Conservation (phyloP, 2,329 filamentous ascomycete species). For the Aspergillus fumigatiaffinis region DNA sequence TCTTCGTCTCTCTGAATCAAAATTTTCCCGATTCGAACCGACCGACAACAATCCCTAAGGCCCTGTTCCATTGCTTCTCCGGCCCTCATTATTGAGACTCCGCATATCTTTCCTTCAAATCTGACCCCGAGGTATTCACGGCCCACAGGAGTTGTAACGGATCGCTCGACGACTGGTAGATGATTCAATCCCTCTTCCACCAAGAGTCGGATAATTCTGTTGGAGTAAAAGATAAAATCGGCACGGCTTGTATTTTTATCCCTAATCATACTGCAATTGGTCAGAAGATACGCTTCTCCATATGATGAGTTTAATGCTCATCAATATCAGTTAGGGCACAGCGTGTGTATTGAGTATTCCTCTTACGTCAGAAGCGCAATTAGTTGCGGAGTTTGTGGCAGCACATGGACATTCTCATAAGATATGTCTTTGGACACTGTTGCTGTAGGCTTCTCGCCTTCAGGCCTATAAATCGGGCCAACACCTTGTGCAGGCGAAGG, state of each 20-base stretch:
- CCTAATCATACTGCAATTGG: constrained; percentile 74
- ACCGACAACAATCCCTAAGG: constrained; percentile 90
- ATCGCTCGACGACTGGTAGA: constrained; percentile 82
- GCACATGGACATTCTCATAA: constrained; percentile 82
- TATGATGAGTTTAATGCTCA: not conserved
- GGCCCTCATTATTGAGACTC: constrained; percentile 96
- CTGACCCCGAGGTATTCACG: constrained; percentile 83
- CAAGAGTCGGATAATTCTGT: constrained; percentile 91
- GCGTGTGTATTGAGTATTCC: not conserved
- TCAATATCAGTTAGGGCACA: constrained; percentile 1
- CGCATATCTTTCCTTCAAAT: constrained; percentile 98
- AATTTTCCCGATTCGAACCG: constrained; percentile 98
- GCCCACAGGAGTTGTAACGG: constrained; percentile 86
- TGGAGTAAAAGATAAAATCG: constrained; percentile 99
- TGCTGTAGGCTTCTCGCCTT: constrained; percentile 75
- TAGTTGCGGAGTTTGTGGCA: constrained; percentile 91
- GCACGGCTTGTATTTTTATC: constrained; percentile 85
- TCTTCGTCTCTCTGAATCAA: constrained; percentile 97
- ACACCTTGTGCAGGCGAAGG: constrained; percentile 61
- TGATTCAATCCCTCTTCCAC: constrained; percentile 98
- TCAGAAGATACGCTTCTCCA: constrained; percentile 3
- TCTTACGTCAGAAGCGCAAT: constrained; percentile 96
- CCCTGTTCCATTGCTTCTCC: constrained; percentile 99
- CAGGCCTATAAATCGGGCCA: constrained; percentile 73
- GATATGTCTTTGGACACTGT: constrained; percentile 81